A percentile compares a stretch with the other conserved stretches of the same genome.
Conservation (phyloP, 768 basidiomycete species). For the Leucosporidium yakuticum region DNA sequence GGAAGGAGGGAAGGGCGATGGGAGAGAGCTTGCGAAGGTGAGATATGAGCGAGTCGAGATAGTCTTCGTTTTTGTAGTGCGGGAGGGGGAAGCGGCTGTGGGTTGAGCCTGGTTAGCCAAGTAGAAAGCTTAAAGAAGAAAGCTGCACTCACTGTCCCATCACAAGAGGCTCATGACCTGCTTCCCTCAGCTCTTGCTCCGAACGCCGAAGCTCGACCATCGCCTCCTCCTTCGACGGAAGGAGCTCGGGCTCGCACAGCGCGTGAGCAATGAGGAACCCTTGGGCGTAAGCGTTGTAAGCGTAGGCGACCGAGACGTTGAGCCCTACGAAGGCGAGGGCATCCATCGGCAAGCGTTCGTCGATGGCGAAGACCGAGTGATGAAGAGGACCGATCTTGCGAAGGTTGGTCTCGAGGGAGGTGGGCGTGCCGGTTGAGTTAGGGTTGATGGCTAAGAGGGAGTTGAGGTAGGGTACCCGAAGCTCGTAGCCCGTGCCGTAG, state of each 20-base stretch:
- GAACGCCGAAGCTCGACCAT: slow-evolving; percentile 47
- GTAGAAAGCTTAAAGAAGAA: neutral
- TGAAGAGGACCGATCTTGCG: slow-evolving; percentile 56
- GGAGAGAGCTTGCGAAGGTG: neutral
- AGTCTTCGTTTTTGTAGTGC: neutral
- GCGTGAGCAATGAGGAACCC: slow-evolving; percentile 50
- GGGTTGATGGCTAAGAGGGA: slow-evolving; percentile 6
- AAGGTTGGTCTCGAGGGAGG: slow-evolving; percentile 49
- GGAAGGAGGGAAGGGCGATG: neutral
- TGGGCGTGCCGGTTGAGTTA: neutral
- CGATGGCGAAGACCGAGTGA: slow-evolving; percentile 49
- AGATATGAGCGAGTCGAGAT: slow-evolving; percentile 7
- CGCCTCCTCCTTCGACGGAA: slow-evolving; percentile 48
- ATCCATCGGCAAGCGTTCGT: neutral
- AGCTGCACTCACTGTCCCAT: slow-evolving; percentile 46
- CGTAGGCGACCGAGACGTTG: slow-evolving; percentile 37
- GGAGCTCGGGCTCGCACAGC: slow-evolving; percentile 48
- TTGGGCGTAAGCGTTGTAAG: slow-evolving; percentile 53
- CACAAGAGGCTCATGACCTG: slow-evolving; percentile 52
- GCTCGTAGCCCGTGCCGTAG: slow-evolving; percentile 56
- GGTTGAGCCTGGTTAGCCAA: neutral
- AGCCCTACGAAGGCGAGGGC: slow-evolving; percentile 1
- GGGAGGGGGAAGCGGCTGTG: slow-evolving; percentile 3
- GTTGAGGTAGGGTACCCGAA: slow-evolving; percentile 52
- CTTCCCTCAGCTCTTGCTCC: slow-evolving; percentile 47